phyloP scores from a whole-genome alignment of 495 filamentous ascomycete genomes.

The Viridothelium virens region DNA sequence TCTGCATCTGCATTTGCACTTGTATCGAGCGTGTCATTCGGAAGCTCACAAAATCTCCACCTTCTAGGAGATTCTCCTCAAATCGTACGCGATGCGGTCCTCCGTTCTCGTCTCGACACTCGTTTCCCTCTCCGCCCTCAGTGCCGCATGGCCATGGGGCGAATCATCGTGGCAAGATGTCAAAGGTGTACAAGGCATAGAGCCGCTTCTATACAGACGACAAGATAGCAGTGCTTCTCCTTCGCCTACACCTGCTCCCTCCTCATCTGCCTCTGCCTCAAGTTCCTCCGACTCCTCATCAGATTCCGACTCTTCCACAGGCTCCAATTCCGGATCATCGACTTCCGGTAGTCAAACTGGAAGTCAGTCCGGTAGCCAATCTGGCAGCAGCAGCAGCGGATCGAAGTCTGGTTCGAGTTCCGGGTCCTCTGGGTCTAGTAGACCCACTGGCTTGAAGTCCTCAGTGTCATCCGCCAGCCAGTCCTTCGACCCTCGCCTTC shows the following conservation, averaged over 20 bases:
- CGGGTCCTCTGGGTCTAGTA: conserved; percentile 20
- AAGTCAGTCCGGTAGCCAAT: conserved; percentile 1
- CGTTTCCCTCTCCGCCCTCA: conserved; percentile 30
- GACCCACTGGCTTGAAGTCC: conserved; percentile 18
- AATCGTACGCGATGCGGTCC: conserved; percentile 28
- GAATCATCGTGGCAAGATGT: conserved; percentile 22
- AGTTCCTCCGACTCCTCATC: background rate
- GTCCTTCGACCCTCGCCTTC: conserved; percentile 51
- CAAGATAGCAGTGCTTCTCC: conserved; percentile 22
- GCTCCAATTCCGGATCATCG: conserved; percentile 7
- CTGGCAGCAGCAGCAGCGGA: conserved; percentile 11
- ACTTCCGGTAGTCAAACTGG: conserved; percentile 12
- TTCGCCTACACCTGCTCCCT: conserved; percentile 14
- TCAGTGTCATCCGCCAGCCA: conserved; percentile 39
- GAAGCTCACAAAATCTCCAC: background rate
- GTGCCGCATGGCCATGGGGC: conserved; percentile 26
- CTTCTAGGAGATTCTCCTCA: background rate
- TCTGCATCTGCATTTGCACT: too few species aligned
- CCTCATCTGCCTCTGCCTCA: conserved; percentile 15
- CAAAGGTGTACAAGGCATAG: conserved; percentile 23
- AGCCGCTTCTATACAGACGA: conserved; percentile 23
- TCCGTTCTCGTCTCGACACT: conserved; percentile 28
- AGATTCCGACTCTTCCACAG: conserved; percentile 8
- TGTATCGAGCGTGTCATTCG: background rate
- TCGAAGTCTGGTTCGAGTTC: too few species aligned